Base-by-base conservation (phyloP, 768 basidiomycete genomes). In the Auriscalpium microsporum region DNA sequence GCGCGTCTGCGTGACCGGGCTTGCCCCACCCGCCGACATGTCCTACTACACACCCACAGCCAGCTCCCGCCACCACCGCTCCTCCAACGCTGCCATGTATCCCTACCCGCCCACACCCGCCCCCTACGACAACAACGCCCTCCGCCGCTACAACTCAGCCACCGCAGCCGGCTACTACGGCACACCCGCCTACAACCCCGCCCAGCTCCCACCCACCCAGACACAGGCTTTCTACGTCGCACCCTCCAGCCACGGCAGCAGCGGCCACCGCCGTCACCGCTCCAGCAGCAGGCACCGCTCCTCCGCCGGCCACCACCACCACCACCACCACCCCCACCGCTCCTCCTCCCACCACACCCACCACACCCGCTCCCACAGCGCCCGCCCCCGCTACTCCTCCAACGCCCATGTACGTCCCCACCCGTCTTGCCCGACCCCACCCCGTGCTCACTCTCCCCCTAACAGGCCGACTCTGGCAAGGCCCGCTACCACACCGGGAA, bases 41-140 rank as follows among this genome's bases (percentile, higher is more conserved):
- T 40, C 65, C 3, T 65, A 65, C 63, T 71, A 68, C 63, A 65
- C 63, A 51, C 38, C 58, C 2, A 65, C 63, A 51, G 35, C 58
- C 2, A 45, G 57, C 57, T 61, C 64, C 10, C 57, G 37, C 38
- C 21, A 45, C 37, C 63, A 63, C 52, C 56, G 52, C 54, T 65
- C 66, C 19, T 47, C 52, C 33, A 55, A 60, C 14, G 64, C 63
- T 51, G 51, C 65, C n/a, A 44, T 58, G 21, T 60, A 61, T 38
- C 52, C 63, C 47, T 59, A 66, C 44, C 60, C 57, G 1, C 13
- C 50, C 53, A 62, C 65, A 2, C 63, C 63, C 14, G 67, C 63
- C 17, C 56, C 67, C 40, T 59, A 61, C 52, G 55, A 64, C 10
- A 55, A 63, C 49, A 56, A 63, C 50, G 46, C 56, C 64, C 47